Evolutionary conservation across 148 eudicot species (phyloP).

Genomic region (Spergularia marina): DNA sequence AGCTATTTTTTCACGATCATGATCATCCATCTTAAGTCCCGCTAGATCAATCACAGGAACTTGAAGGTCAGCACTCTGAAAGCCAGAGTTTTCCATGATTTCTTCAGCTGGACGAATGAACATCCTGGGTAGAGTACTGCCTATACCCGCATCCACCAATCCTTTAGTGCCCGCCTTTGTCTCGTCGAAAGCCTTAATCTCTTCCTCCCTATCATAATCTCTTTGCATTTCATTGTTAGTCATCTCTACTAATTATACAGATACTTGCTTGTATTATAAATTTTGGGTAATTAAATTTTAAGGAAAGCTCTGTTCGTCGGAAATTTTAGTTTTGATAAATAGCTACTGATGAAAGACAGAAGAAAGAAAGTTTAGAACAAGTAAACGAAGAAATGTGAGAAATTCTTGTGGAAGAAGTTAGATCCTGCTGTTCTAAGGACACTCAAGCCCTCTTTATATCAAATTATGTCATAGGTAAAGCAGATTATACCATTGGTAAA

Average conservation of each 20-base stretch:
- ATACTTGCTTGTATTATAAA: too few relatives aligned
- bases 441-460: too few relatives aligned
- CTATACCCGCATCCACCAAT: constrained; percentile 31
- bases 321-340: too few relatives aligned
- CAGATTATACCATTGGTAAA: too few relatives aligned
- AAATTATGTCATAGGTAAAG: too few relatives aligned
- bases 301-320: too few relatives aligned
- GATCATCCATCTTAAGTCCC: background rate
- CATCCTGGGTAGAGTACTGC: constrained; percentile 15
- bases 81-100: background rate
- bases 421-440: too few relatives aligned
- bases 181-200: constrained; percentile 40
- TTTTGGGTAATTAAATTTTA: too few relatives aligned
- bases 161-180: constrained; percentile 46
- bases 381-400: too few relatives aligned
- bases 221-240: background rate
- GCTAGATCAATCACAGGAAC: constrained; percentile 37
- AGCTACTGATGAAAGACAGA: too few relatives aligned
- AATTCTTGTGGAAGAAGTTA: too few relatives aligned
- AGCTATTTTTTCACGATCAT: constrained; percentile 10
- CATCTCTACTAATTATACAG: background rate
- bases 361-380: too few relatives aligned
- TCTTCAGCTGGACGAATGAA: background rate
- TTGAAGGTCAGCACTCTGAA: background rate
- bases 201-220: constrained; percentile 19